Base-by-base conservation (phyloP, 2,329 filamentous ascomycete genomes). In the Calonectria naviculata region DNA sequence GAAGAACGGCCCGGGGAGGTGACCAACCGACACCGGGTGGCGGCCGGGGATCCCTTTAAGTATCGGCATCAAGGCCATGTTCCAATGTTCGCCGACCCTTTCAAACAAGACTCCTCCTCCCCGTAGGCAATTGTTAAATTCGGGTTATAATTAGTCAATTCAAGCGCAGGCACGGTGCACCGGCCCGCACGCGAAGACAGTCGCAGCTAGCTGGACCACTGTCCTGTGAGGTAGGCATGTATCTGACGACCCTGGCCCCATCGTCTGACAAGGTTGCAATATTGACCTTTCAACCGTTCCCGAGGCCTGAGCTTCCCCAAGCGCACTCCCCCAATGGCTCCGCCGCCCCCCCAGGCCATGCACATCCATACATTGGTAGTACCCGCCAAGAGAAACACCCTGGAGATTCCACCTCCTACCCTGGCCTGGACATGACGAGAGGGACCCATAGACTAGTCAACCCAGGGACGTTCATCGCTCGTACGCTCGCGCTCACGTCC, bases 221-320 rank as follows among this genome's bases (percentile, higher is more conserved):
- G 47, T 38, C 47, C 34, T 58, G 52, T 34, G 36, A 54, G 47
- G 34, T 21, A 44, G 26, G 49, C 58, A 49, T 38, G 34, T 75
- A 73, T 74, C 74, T 72, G 68, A 77, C 73, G 73, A 77, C 73
- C 77, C 77, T 72, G 61, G 76, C 31, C 70, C 71, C 74, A 73
- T 78, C 70, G 72, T 77, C 77, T 76, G 77, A 78, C 77, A 77
- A 76, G 77, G 75, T 77, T 78, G 73, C 72, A 77, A 75, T 70
- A 68, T 73, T 69, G 67, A 52, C 67, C 42, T 64, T 65, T 56
- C 60, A 62, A 52, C 64, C 61, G 49, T 66, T 54, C 61, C 67
- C 71, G 71, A 73, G 74, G 67, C 64, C 73, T 73, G 47, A 66
- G 66, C 65, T 74, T 66, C 71, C 41, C 47, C 47, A 47, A 68